Conservation (phyloP, 768 basidiomycete species). For the Tylopilus sp. region DNA sequence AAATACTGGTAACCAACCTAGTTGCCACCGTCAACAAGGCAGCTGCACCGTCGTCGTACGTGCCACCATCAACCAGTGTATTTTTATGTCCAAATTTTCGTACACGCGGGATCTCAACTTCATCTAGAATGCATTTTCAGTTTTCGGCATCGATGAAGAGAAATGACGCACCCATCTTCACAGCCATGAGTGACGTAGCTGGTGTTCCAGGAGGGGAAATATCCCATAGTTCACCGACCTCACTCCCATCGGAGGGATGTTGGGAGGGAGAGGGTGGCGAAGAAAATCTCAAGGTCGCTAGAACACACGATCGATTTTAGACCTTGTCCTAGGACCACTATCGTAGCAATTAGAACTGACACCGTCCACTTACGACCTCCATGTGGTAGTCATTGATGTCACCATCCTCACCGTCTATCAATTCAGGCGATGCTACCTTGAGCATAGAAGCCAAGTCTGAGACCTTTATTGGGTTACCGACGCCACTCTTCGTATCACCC, state of each 20-base stretch:
- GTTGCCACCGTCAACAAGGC: conserved; percentile 14
- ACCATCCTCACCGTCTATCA: conserved; percentile 38
- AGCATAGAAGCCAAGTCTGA: conserved; percentile 30
- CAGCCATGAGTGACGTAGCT: conserved; percentile 37
- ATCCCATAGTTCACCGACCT: conserved; percentile 51
- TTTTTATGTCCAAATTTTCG: conserved; percentile 41
- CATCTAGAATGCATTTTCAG: conserved; percentile 36
- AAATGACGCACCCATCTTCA: conserved; percentile 46
- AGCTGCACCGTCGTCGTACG: conserved; percentile 1
- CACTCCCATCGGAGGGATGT: conserved; percentile 38
- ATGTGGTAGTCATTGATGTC: conserved; percentile 51
- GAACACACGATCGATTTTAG: conserved; percentile 6
- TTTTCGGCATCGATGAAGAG: conserved; percentile 1
- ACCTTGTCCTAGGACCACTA: not conserved
- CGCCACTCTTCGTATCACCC: not conserved
- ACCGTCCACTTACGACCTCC: conserved; percentile 61
- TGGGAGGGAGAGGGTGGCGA: conserved; percentile 37
- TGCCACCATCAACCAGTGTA: conserved; percentile 3
- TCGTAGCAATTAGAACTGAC: conserved; percentile 37
- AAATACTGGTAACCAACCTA: conserved; percentile 20
- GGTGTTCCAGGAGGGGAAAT: conserved; percentile 47
- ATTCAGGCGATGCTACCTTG: conserved; percentile 18
- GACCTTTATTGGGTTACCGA: conserved; percentile 14
- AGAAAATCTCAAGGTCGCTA: conserved; percentile 38
- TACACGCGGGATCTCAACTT: conserved; percentile 50